phyloP scores from a whole-genome alignment of 1,284 basidiomycete species.

The Pisolithus thermaeus region DNA sequence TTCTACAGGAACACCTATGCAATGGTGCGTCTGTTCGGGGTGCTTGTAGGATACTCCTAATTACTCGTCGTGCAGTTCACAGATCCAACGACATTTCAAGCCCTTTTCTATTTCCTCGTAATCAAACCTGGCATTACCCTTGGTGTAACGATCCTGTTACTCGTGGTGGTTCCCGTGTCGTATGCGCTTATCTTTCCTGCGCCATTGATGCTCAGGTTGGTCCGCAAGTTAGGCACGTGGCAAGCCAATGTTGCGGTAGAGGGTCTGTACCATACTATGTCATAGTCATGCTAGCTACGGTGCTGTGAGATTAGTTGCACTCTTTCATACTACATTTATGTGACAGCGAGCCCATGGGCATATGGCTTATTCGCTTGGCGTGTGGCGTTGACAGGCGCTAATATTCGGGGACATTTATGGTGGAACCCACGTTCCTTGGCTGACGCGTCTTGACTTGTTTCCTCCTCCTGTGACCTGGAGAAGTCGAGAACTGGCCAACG shows the following conservation, averaged over 20 bases:
- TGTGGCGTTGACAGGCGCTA: constrained; percentile 23
- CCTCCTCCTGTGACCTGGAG: constrained; percentile 8
- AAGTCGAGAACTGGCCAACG: background rate
- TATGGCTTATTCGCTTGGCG: constrained; percentile 13
- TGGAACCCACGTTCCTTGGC: constrained; percentile 20
- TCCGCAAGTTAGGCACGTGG: constrained; percentile 66
- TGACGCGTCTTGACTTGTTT: constrained; percentile 31
- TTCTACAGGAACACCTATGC: constrained; percentile 74
- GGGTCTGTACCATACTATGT: constrained; percentile 54
- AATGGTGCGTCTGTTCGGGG: constrained; percentile 51
- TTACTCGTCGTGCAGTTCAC: constrained; percentile 47
- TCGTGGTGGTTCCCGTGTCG: constrained; percentile 53
- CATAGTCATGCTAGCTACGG: constrained; percentile 1
- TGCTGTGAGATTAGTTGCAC: background rate
- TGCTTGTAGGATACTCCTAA: constrained; percentile 6
- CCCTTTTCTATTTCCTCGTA: constrained; percentile 78
- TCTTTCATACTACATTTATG: background rate
- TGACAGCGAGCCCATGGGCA: background rate
- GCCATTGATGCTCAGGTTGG: constrained; percentile 58
- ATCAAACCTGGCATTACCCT: constrained; percentile 76
- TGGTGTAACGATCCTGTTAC: constrained; percentile 49
- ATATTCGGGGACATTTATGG: constrained; percentile 10
- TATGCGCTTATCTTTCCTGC: constrained; percentile 57
- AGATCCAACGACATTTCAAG: constrained; percentile 72
- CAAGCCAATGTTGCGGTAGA: constrained; percentile 76